Evolutionary conservation across 805 yeast species (phyloP).

Genomic region (Ogataea polymorpha): DNA sequence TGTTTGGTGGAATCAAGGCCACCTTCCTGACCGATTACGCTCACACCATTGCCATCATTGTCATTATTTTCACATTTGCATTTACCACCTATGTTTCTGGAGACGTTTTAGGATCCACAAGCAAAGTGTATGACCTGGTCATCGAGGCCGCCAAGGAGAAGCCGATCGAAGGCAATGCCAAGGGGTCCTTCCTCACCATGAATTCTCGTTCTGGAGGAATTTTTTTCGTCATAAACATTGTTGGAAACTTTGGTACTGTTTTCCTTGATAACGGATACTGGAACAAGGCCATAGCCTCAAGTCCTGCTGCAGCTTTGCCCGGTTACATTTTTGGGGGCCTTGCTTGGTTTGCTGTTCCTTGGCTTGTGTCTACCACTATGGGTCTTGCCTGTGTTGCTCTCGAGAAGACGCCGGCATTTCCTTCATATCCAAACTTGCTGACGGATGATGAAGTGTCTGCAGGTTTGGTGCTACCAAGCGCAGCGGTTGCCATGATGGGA

Average conservation of each 20-base stretch:
- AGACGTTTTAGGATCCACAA: conserved; percentile 75
- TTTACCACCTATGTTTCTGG: conserved; percentile 76
- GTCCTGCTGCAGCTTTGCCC: conserved; percentile 80
- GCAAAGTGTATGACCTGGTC: conserved; percentile 70
- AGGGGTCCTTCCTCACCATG: conserved; percentile 88
- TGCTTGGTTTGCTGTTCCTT: conserved; percentile 90
- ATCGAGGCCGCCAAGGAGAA: conserved; percentile 53
- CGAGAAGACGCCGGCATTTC: conserved; percentile 68
- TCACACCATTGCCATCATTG: conserved; percentile 78
- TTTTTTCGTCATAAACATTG: conserved; percentile 82
- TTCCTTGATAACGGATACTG: conserved; percentile 30
- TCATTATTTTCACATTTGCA: conserved; percentile 76
- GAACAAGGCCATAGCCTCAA: conserved; percentile 45
- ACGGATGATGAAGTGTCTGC: conserved; percentile 67
- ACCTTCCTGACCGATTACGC: conserved; percentile 76
- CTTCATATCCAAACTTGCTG: conserved; percentile 71
- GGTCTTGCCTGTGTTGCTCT: conserved; percentile 81
- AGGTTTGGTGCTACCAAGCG: conserved; percentile 76
- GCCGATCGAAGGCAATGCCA: conserved; percentile 78
- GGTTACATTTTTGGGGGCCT: conserved; percentile 88
- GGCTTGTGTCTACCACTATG: conserved; percentile 76
- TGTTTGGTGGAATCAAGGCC: conserved; percentile 81
- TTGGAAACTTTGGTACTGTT: conserved; percentile 59
- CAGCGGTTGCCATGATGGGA: conserved; percentile 83
- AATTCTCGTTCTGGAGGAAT: conserved; percentile 82